phyloP scores from a whole-genome alignment of 352 stramenopile species.

The Aphanomyces cochlioides region DNA sequence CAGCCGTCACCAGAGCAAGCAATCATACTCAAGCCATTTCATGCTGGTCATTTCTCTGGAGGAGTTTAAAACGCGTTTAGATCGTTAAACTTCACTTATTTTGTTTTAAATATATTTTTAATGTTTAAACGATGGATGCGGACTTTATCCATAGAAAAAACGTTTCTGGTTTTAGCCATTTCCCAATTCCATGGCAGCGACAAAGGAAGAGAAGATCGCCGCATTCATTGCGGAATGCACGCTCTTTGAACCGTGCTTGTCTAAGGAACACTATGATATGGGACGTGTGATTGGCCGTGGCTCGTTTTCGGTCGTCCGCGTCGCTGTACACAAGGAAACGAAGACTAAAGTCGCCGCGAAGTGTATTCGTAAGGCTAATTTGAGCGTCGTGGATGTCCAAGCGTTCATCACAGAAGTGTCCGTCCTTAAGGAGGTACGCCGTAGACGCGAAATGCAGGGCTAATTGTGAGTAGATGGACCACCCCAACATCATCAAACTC shows the following conservation, averaged over 20 bases:
- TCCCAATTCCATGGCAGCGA: not conserved
- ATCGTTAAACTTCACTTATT: too few relatives aligned
- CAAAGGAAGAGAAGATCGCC: constrained; percentile 14
- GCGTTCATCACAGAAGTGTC: constrained; percentile 75
- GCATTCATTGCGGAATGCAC: constrained; percentile 10
- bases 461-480: constrained; percentile 58
- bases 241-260: constrained; percentile 17
- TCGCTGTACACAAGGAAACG: constrained; percentile 72
- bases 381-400: constrained; percentile 80
- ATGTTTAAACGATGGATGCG: too few relatives aligned
- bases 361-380: constrained; percentile 72
- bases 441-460: constrained; percentile 26
- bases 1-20: too few relatives aligned
- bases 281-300: constrained; percentile 84
- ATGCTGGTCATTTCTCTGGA: too few relatives aligned
- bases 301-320: constrained; percentile 87
- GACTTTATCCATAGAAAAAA: too few relatives aligned
- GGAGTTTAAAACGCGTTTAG: too few relatives aligned
- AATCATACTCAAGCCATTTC: too few relatives aligned
- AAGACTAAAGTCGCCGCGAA: constrained; percentile 88
- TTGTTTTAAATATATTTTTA: too few relatives aligned
- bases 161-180: too few relatives aligned
- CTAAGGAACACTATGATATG: constrained; percentile 60
- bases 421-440: constrained; percentile 60
- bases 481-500: constrained; percentile 88